phyloP scores from a whole-genome alignment of 371 early-diverging fungal genomes.

The Furculomyces boomerangus region DNA sequence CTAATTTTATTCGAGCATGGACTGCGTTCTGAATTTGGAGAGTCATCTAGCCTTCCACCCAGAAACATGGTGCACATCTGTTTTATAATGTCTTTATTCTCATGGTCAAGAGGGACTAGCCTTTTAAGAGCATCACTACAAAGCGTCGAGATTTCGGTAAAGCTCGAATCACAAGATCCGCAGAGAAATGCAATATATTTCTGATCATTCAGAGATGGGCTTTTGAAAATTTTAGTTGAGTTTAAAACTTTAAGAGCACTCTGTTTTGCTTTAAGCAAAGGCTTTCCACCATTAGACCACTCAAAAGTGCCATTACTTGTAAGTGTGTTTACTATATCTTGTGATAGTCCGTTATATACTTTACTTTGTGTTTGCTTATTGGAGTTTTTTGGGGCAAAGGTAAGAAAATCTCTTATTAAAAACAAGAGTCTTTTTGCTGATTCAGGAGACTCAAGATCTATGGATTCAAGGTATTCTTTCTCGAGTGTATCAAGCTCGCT shows the following conservation, averaged over 20 bases:
- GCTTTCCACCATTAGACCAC: background rate
- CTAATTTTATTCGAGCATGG: background rate
- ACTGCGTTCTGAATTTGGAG: background rate
- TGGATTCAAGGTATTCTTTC: background rate
- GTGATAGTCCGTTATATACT: background rate
- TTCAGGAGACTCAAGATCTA: background rate
- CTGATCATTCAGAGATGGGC: background rate
- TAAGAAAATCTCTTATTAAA: background rate
- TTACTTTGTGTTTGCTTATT: background rate
- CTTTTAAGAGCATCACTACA: background rate
- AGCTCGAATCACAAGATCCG: background rate
- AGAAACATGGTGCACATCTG: background rate
- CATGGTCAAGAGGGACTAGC: background rate
- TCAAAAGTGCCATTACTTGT: background rate
- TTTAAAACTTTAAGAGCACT: background rate
- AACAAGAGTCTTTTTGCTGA: background rate
- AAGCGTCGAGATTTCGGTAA: background rate
- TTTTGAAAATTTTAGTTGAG: background rate
- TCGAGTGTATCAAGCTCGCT: no score
- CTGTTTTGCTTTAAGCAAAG: background rate
- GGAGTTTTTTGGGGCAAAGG: background rate
- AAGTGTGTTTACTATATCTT: background rate
- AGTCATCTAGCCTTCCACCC: background rate
- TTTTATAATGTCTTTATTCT: background rate
- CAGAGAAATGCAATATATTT: background rate